These are phyloP conservation scores for Hemerocallis citrina DNA, from an alignment of 106 monocot species.

Conservation along the genomic window DNA sequence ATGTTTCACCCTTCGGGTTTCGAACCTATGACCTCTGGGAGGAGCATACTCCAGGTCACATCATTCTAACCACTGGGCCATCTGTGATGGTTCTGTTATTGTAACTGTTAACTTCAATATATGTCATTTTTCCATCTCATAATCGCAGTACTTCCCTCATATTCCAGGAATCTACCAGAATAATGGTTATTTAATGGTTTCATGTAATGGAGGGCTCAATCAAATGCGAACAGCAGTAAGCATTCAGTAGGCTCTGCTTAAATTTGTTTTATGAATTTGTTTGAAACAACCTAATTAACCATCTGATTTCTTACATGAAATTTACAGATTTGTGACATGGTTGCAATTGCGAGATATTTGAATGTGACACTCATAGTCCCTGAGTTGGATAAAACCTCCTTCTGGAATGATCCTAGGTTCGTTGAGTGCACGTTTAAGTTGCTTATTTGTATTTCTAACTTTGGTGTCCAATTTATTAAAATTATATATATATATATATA, in stretches of 20 bases:
- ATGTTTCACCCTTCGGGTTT: too few relatives aligned
- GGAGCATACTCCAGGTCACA: too few relatives aligned
- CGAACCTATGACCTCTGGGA: too few relatives aligned
- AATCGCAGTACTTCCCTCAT: neutral
- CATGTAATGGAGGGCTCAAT: slow-evolving; percentile 97
- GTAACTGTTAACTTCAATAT: too few relatives aligned
- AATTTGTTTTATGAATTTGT: neutral
- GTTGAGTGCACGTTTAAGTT: neutral
- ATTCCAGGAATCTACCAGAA: slow-evolving; percentile 72
- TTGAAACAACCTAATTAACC: neutral
- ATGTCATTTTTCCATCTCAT: too few relatives aligned
- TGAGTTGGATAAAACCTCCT: slow-evolving; percentile 93
- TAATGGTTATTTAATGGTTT: slow-evolving; percentile 95
- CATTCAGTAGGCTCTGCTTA: neutral
- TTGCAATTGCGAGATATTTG: slow-evolving; percentile 77
- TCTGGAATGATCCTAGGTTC: slow-evolving; percentile 91
- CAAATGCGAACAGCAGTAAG: slow-evolving; percentile 99
- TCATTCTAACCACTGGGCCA: too few relatives aligned
- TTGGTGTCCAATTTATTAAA: too few relatives aligned
- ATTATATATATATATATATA: too few relatives aligned
- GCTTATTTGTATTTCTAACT: neutral
- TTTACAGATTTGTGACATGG: slow-evolving; percentile 96
- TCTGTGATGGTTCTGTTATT: too few relatives aligned
- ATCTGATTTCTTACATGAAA: neutral
- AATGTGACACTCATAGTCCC: slow-evolving; percentile 96